A percentile compares a stretch with the other conserved stretches of the same genome.
phyloP scores from a whole-genome alignment of 1,284 basidiomycete species.

The Earliella scabrosa region DNA sequence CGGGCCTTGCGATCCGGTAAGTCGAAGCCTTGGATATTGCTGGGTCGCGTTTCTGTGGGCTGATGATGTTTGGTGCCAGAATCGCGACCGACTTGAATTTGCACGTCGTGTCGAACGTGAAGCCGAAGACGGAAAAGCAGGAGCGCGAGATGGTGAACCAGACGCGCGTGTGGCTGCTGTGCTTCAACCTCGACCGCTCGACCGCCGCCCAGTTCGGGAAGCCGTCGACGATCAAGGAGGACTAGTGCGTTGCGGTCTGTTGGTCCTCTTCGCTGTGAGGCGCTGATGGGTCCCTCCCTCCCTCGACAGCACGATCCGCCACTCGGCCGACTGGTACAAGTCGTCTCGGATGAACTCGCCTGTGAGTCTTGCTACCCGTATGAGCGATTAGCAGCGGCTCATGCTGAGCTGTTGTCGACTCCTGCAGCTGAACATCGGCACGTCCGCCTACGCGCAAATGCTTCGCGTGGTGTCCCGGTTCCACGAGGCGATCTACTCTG shows the following conservation, averaged over 20 bases:
- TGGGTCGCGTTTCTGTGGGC: not conserved
- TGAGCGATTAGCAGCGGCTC: not conserved
- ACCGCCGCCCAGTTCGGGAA: slow-evolving; percentile 88
- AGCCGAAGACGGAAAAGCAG: slow-evolving; percentile 64
- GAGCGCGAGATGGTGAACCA: slow-evolving; percentile 84
- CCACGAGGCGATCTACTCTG: slow-evolving; percentile 80
- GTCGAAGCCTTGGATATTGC: no score
- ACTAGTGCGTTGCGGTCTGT: slow-evolving; percentile 55
- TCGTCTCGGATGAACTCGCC: slow-evolving; percentile 62
- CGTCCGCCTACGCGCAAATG: slow-evolving; percentile 73
- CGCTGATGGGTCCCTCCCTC: not conserved
- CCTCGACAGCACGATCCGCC: slow-evolving; percentile 63
- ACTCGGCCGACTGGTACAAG: slow-evolving; percentile 79
- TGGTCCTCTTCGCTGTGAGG: not conserved
- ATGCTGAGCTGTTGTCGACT: not conserved
- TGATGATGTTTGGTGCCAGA: slow-evolving; percentile 27
- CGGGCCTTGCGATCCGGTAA: slow-evolving; percentile 77
- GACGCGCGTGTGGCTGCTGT: slow-evolving; percentile 84
- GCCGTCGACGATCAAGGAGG: slow-evolving; percentile 84
- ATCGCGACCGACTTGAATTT: slow-evolving; percentile 88
- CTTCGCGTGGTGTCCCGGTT: slow-evolving; percentile 73
- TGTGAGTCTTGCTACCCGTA: slow-evolving; percentile 40
- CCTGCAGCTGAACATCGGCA: slow-evolving; percentile 69
- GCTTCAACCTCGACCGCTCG: slow-evolving; percentile 84
- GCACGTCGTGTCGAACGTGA: slow-evolving; percentile 66